These are phyloP conservation scores for Ambrosia trifida DNA, from an alignment of 129 eudicot genomes.

Conservation along the genomic window DNA sequence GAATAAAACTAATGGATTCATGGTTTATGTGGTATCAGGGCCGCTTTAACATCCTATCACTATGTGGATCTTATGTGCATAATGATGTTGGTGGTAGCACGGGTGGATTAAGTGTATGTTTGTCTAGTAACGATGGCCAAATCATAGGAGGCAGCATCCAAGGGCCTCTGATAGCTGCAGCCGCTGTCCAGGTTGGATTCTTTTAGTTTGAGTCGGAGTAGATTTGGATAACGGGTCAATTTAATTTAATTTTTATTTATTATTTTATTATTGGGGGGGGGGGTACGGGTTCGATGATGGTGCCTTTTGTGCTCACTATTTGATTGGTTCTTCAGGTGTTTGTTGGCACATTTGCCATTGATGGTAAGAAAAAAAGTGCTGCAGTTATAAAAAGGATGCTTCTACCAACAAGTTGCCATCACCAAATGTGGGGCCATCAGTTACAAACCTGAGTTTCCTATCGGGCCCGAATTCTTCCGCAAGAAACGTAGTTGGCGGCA, in stretches of 20 bases:
- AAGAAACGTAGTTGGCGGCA: constrained; percentile 29
- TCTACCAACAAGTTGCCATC: constrained; percentile 45
- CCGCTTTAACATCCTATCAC: constrained; percentile 68
- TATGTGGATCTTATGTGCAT: constrained; percentile 66
- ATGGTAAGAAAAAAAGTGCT: constrained; percentile 42
- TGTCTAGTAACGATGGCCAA: constrained; percentile 61
- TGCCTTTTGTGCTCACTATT: constrained; percentile 14
- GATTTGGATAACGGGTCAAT: neutral
- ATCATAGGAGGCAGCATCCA: constrained; percentile 71
- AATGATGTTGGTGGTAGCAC: constrained; percentile 56
- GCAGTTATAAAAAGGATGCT: constrained; percentile 40
- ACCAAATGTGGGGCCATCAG: constrained; percentile 44
- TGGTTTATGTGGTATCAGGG: constrained; percentile 48
- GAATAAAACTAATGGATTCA: neutral
- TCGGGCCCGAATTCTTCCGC: constrained; percentile 57
- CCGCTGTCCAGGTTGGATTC: constrained; percentile 66
- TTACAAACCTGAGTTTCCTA: constrained; percentile 46
- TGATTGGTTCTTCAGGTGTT: constrained; percentile 41
- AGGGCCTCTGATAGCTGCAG: constrained; percentile 72
- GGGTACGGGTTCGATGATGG: no score
- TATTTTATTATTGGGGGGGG: no score
- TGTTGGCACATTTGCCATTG: constrained; percentile 52
- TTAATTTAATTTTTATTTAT: neutral
- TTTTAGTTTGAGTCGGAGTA: neutral
- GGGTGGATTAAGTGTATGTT: constrained; percentile 76